A percentile compares a stretch with the other conserved stretches of the same genome.
phyloP scores from a whole-genome alignment of 2,329 filamentous ascomycete genomes.

The Fusarium xyrophilum region DNA sequence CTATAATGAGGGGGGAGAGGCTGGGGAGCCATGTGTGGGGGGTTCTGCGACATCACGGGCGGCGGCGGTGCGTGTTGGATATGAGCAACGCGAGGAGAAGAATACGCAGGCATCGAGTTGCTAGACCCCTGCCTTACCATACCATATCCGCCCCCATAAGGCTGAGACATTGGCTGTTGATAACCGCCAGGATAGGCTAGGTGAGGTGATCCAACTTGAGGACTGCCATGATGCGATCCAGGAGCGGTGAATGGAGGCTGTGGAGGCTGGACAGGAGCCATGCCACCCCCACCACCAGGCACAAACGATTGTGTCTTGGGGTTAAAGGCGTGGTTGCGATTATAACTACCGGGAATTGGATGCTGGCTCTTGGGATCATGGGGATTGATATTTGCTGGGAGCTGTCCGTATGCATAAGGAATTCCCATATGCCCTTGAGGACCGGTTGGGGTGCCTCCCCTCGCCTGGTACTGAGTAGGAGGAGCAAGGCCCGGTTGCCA shows the following conservation, averaged over 20 bases:
- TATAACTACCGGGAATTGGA: conserved; percentile 83
- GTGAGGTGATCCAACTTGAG: conserved; percentile 60
- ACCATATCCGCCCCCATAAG: conserved; percentile 58
- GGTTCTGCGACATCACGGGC: conserved; percentile 48
- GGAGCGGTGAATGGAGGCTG: conserved; percentile 57
- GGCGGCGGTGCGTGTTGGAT: conserved; percentile 53
- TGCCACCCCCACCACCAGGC: conserved; percentile 60
- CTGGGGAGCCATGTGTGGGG: conserved; percentile 49
- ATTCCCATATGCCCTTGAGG: conserved; percentile 45
- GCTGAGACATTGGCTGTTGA: conserved; percentile 55
- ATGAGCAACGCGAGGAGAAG: conserved; percentile 48
- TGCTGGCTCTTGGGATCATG: conserved; percentile 79
- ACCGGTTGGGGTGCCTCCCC: conserved; percentile 43
- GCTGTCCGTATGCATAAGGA: conserved; percentile 80
- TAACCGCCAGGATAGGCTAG: conserved; percentile 57
- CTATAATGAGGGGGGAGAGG: conserved; percentile 52
- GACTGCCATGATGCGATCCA: conserved; percentile 60
- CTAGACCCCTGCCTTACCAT: conserved; percentile 66
- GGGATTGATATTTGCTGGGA: conserved; percentile 73
- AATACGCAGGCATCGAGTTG: conserved; percentile 60
- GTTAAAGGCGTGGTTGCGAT: conserved; percentile 82
- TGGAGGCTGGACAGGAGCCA: conserved; percentile 57
- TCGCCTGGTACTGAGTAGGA: conserved; percentile 42
- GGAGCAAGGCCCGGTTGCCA: conserved; percentile 51
- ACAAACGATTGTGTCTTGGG: conserved; percentile 94